Evolutionary conservation across 352 stramenopile species (phyloP), one percentile per base, ranked within the genome.

Genomic region (Phytophthora fragariae): DNA sequence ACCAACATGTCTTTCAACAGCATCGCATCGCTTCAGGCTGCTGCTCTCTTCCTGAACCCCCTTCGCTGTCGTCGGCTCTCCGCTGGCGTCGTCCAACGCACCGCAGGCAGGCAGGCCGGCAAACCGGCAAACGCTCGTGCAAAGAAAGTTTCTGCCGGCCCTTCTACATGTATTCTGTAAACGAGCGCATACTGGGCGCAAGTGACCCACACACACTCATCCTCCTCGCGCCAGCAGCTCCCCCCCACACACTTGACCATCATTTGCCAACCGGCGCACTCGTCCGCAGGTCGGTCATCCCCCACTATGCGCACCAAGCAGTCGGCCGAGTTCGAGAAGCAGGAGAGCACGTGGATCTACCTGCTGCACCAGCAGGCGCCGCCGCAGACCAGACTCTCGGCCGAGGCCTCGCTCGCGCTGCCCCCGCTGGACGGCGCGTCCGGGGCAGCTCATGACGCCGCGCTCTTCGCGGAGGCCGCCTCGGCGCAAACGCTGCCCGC

Each of bases 281-380:
- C 19, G 56, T 57, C 47, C 55, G 17, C 71, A 74, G 24, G 62
- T 21, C 46, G 35, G 33, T 39, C 33, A 11, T 39, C 35, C 35
- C 35, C 4, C 53, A 47, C 9, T 15, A 80, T 79, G 82, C 80
- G 80, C 54, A 90, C 82, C 35, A 86, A 90, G 46, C 68, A 90
- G 64, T 77, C 78, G 39, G 65, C 68, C 46, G 80, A 84, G 41
- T 79, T 81, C 55, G 71, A 90, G 72, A 65, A 81, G 57, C 80
- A 86, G 65, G 80, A 90, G 66, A 73, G 65, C 50, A 81, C 82
- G 47, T 88, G 80, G 80, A 86, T 86, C 66, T 88, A 85, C 70
- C 69, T 87, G 60, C 79, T 90, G 47, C 80, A 90, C 53, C 75
- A 85, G 49, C 82, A 83, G 58, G 72, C 74, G 59, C 82, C 78